A percentile compares a stretch with the other conserved stretches of the same genome.
Conservation (phyloP, 768 basidiomycete genomes). For the Xanthoconium stramineum region DNA sequence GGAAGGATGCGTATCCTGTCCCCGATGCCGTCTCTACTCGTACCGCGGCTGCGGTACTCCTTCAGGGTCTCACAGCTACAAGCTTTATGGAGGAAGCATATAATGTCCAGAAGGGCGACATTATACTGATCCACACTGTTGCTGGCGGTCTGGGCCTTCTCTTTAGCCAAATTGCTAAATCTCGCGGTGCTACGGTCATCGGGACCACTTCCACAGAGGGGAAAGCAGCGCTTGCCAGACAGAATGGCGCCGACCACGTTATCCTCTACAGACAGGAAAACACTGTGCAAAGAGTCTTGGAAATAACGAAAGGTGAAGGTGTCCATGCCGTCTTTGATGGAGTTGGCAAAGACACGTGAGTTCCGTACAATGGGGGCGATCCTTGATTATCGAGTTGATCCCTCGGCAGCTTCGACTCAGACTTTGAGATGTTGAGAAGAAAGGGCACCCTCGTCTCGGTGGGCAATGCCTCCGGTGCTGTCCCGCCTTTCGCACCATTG, state of each 20-base stretch:
- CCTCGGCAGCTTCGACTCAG: conserved; percentile 58
- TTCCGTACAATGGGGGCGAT: conserved; percentile 4
- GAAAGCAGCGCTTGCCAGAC: conserved; percentile 78
- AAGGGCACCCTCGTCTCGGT: conserved; percentile 90
- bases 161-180: conserved; percentile 64
- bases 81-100: conserved; percentile 84
- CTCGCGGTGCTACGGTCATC: conserved; percentile 83
- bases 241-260: conserved; percentile 82
- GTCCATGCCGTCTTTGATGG: conserved; percentile 91
- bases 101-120: conserved; percentile 74
- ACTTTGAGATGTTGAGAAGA: conserved; percentile 77
- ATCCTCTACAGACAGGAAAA: conserved; percentile 77
- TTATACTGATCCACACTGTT: conserved; percentile 83
- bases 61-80: conserved; percentile 78
- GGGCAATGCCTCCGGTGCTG: conserved; percentile 89
- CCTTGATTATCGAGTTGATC: conserved; percentile 3
- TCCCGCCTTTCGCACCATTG: conserved; percentile 70
- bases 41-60: conserved; percentile 60
- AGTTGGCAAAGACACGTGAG: conserved; percentile 94
- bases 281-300: conserved; percentile 67
- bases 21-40: conserved; percentile 59
- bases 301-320: conserved; percentile 75
- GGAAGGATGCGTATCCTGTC: conserved; percentile 59
- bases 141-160: conserved; percentile 85
- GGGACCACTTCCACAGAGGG: conserved; percentile 85